Base-by-base conservation (phyloP, 148 eudicot species). In the Nyssa sinensis region DNA sequence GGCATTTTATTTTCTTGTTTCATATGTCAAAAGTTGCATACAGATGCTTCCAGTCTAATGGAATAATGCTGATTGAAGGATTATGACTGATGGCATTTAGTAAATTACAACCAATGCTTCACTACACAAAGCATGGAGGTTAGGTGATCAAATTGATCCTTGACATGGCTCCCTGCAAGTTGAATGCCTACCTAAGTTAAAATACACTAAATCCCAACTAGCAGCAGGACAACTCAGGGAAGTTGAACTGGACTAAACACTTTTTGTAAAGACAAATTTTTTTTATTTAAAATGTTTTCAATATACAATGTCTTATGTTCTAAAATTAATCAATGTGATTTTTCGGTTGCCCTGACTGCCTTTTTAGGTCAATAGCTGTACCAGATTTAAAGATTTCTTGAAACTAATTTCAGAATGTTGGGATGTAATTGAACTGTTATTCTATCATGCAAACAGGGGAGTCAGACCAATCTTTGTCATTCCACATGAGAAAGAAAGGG, bases 401-500 rank as follows among this genome's bases (percentile, higher is more conserved):
- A 17, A 44, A 44, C 51, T 44, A 44, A 44, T 11, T 44, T 1
- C 17, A 44, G 11, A 12, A 44, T 13, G 16, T 39, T 44, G 51
- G 16, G 51, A 44, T 44, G 51, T 44, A 55, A 55, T 24, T 19
- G 5, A 21, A 5, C 37, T 34, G 19, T 66, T 61, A 68, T 47
- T 62, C 13, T 66, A 72, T 62, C 4, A 24, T 74, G 21, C 37
- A 62, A 75, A 73, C 84, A 94, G 97, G 69, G 93, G 84, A 79
- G 80, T 87, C n/a, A 84, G 72, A 69, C 97, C 97, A 12, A 47
- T 94, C 1, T 94, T 88, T 78, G 98, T 91, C 57, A 94, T 94
- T 69, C 98, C 98, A 68, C 98, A 91, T 69, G 98, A 94, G 89
- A 94, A 91, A 81, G 82, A 81, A 74, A 81, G 98, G 80, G 98